These are phyloP conservation scores for Tuber aestivum DNA, from an alignment of 495 filamentous ascomycete genomes.

Conservation along the genomic window DNA sequence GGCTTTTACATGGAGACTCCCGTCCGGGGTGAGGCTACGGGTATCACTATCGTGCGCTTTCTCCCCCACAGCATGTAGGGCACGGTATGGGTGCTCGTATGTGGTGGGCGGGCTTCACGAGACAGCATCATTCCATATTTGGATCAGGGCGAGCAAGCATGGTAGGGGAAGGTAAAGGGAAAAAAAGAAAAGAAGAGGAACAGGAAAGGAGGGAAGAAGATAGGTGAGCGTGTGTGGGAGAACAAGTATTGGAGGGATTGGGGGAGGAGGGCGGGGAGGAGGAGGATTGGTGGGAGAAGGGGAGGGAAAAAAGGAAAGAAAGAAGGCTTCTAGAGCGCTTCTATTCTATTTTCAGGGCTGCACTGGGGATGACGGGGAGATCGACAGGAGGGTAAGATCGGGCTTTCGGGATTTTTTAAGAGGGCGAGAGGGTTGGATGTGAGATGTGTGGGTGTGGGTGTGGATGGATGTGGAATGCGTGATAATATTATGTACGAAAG, in stretches of 20 bases:
- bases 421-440: not conserved
- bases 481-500: no score
- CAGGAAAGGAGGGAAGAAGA: no score
- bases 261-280: not conserved
- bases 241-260: not conserved
- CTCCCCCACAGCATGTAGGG: not conserved
- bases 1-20: not conserved
- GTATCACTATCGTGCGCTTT: not conserved
- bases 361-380: slow-evolving; percentile 19
- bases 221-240: not conserved
- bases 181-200: not conserved
- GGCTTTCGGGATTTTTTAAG: not conserved
- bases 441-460: not conserved
- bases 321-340: slow-evolving; percentile 39
- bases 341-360: slow-evolving; percentile 37
- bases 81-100: not conserved
- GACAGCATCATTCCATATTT: not conserved
- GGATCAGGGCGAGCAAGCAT: not conserved
- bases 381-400: slow-evolving; percentile 26
- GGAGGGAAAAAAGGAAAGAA: slow-evolving; percentile 26
- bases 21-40: not conserved
- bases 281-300: not conserved
- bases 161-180: not conserved
- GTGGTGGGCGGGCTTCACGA: not conserved
- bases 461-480: not conserved